Base-by-base conservation (phyloP, 306 rosid genomes). In the Myrica gale region DNA sequence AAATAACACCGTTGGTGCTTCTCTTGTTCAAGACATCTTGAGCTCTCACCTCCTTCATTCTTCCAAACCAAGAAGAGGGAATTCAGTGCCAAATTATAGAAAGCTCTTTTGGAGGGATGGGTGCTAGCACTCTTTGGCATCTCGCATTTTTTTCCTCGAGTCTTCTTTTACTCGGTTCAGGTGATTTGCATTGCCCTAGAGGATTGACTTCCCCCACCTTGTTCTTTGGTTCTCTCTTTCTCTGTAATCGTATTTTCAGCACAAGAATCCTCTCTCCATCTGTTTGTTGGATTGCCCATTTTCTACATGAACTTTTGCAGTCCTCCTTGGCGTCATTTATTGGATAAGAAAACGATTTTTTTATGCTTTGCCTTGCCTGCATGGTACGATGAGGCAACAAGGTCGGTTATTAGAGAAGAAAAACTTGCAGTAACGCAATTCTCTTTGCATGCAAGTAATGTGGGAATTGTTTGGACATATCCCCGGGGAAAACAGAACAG, bases 161-260 rank as follows among this genome's bases (percentile, higher is more conserved):
- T 73, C 71, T 89, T 73, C 71, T 89, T 55, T 73, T 90, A 81
- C 77, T 85, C 82, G 80, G 72, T 81, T 84, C 98, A 88, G 98
- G 97, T 95, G 71, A 85, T 53, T 84, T 78, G 5, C 26, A 37
- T 71, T 69, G 48, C 37, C 13, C 43, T 68, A 1, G 50, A 81
- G 52, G 69, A 54, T 21, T 42, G 9, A 17, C 43, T 82, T 76
- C 61, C 13, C 71, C 37, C 37, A 65, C 51, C 61, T 70, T 56
- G 50, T 17, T 61, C 39, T 76, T 66, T 46, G n/a, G 17, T 68
- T 70, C 42, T 75, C 71, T 65, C 13, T 15, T 52, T 20, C 9
- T 52, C 42, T 66, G 37, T 57, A 9, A 32, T 41, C 55, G 55
- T 65, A 65, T 70, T 71, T 55, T 44, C 45, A 56, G 42, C 32